These are phyloP conservation scores for Maudiozyma barnettii DNA, from an alignment of 805 yeast genomes.

Conservation along the genomic window DNA sequence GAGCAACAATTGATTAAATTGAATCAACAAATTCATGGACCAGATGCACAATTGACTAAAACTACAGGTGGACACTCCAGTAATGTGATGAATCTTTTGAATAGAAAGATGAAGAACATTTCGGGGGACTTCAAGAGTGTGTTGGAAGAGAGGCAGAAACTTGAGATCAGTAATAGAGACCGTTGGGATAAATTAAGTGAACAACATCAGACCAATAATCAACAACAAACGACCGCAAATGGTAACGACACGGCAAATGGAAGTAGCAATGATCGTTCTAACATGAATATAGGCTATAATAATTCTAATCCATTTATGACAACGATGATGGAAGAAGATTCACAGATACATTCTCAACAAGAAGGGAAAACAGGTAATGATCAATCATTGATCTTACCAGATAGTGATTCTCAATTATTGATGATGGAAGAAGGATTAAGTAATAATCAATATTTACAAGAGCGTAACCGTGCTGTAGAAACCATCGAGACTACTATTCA, in stretches of 20 bases:
- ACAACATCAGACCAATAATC: too few relatives aligned
- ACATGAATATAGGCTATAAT: constrained; percentile 18
- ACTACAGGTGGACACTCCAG: constrained; percentile 45
- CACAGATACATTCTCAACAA: neutral
- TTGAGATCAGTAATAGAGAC: constrained; percentile 68
- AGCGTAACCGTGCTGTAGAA: constrained; percentile 83
- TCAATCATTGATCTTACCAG: constrained; percentile 54
- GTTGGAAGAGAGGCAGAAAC: constrained; percentile 75
- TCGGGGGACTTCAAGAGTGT: constrained; percentile 87
- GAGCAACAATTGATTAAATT: constrained; percentile 81
- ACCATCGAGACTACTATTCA: constrained; percentile 95
- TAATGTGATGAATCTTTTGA: constrained; percentile 78
- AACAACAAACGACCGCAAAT: neutral
- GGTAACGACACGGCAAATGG: neutral
- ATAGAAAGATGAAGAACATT: constrained; percentile 83
- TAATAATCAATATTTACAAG: constrained; percentile 56
- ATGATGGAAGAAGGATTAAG: constrained; percentile 70
- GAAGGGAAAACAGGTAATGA: constrained; percentile 3
- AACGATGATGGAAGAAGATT: constrained; percentile 22
- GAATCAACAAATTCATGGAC: constrained; percentile 38
- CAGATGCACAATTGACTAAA: neutral
- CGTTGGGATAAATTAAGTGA: constrained; percentile 74
- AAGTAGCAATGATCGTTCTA: constrained; percentile 1
- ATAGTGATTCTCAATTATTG: constrained; percentile 58
- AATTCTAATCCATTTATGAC: constrained; percentile 35